phyloP scores from a whole-genome alignment of 75 land plant genomes.

The Sequoiadendron giganteum region DNA sequence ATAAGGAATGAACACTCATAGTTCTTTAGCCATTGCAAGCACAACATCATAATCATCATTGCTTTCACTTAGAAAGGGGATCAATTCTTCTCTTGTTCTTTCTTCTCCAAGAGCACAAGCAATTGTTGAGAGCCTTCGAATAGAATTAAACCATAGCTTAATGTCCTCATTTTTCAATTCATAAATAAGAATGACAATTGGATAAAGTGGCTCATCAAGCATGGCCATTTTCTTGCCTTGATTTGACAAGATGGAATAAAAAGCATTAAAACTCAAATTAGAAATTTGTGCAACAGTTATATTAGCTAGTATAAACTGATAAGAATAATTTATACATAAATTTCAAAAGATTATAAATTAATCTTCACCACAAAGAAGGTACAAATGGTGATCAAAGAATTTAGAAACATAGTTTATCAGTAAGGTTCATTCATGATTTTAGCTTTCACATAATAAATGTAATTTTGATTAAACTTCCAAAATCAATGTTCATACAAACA shows the following conservation, averaged over 20 bases:
- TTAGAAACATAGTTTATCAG: not conserved
- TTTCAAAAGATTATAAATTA: not conserved
- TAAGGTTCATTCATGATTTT: not conserved
- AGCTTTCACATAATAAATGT: not conserved
- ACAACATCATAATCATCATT: conserved; percentile 96
- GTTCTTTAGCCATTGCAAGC: conserved; percentile 95
- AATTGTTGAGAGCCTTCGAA: conserved; percentile 86
- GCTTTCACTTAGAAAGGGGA: conserved; percentile 90
- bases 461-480: not conserved
- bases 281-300: not conserved
- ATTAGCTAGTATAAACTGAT: not conserved
- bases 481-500: not conserved
- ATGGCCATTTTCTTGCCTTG: conserved; percentile 38
- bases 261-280: not conserved
- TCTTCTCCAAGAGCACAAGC: conserved; percentile 95
- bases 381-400: not conserved
- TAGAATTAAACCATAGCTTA: conserved; percentile 88
- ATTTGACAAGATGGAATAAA: not conserved
- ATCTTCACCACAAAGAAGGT: not conserved
- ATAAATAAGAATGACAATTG: conserved; percentile 90
- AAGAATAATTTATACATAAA: not conserved
- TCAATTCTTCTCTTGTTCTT: conserved; percentile 86
- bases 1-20: conserved; percentile 91
- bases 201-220: conserved; percentile 79
- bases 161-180: conserved; percentile 95